These are phyloP conservation scores for Termitomyces sp. DNA, from an alignment of 768 basidiomycete species.

Conservation along the genomic window DNA sequence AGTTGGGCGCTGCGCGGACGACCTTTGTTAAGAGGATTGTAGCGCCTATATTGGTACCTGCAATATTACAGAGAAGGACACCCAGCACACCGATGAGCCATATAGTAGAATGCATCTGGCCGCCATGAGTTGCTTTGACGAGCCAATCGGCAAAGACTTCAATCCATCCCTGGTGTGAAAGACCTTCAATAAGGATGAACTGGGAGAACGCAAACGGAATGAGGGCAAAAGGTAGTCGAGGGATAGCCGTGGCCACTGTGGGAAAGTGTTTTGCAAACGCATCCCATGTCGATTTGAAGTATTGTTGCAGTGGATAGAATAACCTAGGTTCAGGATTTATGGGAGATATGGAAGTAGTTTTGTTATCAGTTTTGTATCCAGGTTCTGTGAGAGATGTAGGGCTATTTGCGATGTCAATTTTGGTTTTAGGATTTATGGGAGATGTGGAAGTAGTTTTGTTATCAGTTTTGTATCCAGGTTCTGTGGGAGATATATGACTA, in stretches of 20 bases:
- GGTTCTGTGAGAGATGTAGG: too few relatives aligned
- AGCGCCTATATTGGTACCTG: conserved; percentile 24
- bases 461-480: too few relatives aligned
- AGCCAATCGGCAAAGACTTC: conserved; percentile 61
- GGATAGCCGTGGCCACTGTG: conserved; percentile 61
- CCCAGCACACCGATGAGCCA: conserved; percentile 22
- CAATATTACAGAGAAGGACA: conserved; percentile 21
- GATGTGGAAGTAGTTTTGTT: conserved; percentile 4
- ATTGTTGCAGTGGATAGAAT: conserved; percentile 1
- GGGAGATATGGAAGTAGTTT: not conserved
- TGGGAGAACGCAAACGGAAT: conserved; percentile 93
- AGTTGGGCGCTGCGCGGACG: conserved; percentile 46
- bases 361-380: too few relatives aligned
- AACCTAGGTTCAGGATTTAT: not conserved
- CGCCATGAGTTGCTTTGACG: conserved; percentile 13
- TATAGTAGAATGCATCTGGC: conserved; percentile 18
- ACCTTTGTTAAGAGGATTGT: conserved; percentile 81
- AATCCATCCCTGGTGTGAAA: conserved; percentile 89
- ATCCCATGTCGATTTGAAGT: conserved; percentile 12
- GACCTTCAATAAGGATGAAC: conserved; percentile 89
- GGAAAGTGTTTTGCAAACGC: conserved; percentile 51
- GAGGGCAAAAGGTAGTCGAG: conserved; percentile 75
- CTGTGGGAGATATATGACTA: too few relatives aligned
- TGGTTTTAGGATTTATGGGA: too few relatives aligned
- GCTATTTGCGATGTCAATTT: too few relatives aligned